Base-by-base conservation (phyloP, 306 rosid genomes). In the Luffa acutangula region DNA sequence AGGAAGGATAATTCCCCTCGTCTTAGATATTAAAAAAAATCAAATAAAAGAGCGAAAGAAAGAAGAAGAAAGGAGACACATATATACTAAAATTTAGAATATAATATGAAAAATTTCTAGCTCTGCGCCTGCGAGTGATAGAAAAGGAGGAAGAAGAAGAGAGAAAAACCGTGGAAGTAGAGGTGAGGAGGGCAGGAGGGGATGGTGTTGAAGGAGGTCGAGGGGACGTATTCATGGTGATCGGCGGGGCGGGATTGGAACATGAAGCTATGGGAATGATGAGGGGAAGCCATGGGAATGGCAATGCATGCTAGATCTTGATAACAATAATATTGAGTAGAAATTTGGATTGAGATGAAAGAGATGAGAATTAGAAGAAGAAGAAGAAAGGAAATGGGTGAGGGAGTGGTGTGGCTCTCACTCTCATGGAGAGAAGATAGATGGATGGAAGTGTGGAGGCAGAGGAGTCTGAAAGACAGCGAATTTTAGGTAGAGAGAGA, bases 381-480 rank as follows among this genome's bases (percentile, higher is more conserved):
- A 13, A 34, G 21, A 37, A 36, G 13, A 33, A 70, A 80, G 80
- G 76, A 25, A 69, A 45, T 41, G 71, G 87, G 78, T 80, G 73
- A 73, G 78, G 86, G 79, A 84, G 82, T 84, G 93, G 85, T 83
- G 83, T 85, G 94, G 94, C 94, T 92, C 97, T 92, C 94, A 94
- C 93, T 90, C 92, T 92, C 91, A 94, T 90, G 96, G 83, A 11
- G 66, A 33, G 69, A 63, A 87, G 98, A 83, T 93, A 89, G 90
- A 84, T 76, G 51, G 83, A 49, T 57, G 36, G 25, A 85, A 88
- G 83, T 73, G 77, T 11, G 34, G 20, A 7, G 56, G 78, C 52
- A 86, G 84, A 84, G 80, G 78, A 4, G 31, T 51, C 78, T 51
- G 78, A 74, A 74, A 74, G 78, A 74, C 78, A 74, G 78, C 78